These are phyloP conservation scores for Beta vulgaris DNA, from an alignment of 148 eudicot species.

Conservation along the genomic window DNA sequence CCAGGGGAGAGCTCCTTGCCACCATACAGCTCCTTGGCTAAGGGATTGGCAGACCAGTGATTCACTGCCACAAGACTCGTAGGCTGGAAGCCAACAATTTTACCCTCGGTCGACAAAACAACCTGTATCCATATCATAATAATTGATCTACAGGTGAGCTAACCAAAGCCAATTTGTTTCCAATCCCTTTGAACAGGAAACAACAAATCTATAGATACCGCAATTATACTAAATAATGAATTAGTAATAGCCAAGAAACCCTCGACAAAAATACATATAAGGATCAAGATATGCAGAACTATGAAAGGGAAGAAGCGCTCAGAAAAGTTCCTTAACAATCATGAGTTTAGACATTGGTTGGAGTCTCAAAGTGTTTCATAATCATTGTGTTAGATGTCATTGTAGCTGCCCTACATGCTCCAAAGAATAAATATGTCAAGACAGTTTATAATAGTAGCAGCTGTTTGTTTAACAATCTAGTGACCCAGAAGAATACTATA, in stretches of 20 bases:
- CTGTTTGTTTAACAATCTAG: neutral
- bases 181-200: neutral
- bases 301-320: neutral
- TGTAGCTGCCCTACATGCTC: neutral
- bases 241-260: slow-evolving; percentile 7
- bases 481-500: neutral
- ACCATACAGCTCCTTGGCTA: slow-evolving; percentile 69
- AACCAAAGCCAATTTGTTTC: neutral
- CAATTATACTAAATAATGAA: too few relatives aligned
- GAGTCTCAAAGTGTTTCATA: neutral
- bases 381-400: neutral
- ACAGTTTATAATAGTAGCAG: neutral
- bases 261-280: neutral
- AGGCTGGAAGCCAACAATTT: slow-evolving; percentile 76
- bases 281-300: neutral
- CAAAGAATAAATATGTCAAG: neutral
- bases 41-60: slow-evolving; percentile 81
- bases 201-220: neutral
- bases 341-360: too few relatives aligned
- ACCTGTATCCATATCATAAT: slow-evolving; percentile 44
- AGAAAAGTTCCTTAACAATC: neutral
- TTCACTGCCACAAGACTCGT: slow-evolving; percentile 71
- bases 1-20: slow-evolving; percentile 52
- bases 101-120: slow-evolving; percentile 61
- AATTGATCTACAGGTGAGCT: neutral